Conservation (phyloP, 139 green algal genomes). For the Coelastrella sp. region DNA sequence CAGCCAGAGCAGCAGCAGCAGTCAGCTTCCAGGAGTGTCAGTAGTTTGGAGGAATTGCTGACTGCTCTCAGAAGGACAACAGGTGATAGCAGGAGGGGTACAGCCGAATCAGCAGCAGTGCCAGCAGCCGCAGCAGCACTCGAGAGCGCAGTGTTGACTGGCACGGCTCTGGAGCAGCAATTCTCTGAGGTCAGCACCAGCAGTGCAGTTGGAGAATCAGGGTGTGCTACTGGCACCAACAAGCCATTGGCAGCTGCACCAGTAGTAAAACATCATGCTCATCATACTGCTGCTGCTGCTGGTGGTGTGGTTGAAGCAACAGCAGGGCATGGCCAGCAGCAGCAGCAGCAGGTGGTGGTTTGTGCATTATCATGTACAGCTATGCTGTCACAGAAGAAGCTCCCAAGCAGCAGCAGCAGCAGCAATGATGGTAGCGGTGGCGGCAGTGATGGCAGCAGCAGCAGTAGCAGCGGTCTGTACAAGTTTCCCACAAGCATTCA, state of each 20-base stretch:
- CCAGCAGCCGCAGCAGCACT: not conserved
- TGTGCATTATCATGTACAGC: too few species aligned
- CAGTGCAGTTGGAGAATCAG: too few species aligned
- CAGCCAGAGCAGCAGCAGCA: not conserved
- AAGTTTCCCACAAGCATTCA: not conserved
- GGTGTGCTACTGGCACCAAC: too few species aligned
- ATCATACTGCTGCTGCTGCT: not conserved
- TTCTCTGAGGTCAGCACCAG: not conserved
- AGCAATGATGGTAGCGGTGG: not conserved
- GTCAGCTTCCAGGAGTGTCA: not conserved
- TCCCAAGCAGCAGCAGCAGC: constrained; percentile 7
- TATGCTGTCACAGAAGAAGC: not conserved
- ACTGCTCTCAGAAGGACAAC: not conserved
- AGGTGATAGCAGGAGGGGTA: constrained; percentile 19
- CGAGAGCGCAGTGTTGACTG: not conserved
- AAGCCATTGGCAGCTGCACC: not conserved
- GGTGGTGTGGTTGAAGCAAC: not conserved
- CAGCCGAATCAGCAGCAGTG: not conserved
- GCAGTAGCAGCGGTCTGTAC: not conserved
- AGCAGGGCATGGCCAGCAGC: not conserved
- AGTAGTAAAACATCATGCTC: not conserved
- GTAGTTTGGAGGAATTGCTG: not conserved
- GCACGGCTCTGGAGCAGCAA: not conserved
- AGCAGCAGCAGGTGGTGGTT: not conserved
- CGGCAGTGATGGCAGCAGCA: not conserved